These are phyloP conservation scores for Penicillium psychrosexuale DNA, from an alignment of 2,329 filamentous ascomycete genomes.

Conservation along the genomic window DNA sequence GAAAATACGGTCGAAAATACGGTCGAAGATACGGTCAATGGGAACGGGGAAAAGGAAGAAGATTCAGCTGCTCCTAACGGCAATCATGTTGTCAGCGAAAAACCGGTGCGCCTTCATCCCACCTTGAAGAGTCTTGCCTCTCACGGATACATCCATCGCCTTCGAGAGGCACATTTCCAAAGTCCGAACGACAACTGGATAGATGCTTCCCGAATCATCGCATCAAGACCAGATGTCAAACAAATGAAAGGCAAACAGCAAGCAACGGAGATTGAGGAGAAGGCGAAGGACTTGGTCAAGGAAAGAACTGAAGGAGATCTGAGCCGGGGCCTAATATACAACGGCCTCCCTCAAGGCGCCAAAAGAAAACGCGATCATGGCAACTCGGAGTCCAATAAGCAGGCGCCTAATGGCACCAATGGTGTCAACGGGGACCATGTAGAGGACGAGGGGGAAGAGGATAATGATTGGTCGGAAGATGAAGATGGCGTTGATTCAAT, in stretches of 20 bases:
- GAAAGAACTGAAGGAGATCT: conserved; percentile 39
- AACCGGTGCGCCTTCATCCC: conserved; percentile 32
- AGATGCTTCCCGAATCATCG: conserved; percentile 37
- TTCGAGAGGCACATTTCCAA: conserved; percentile 42
- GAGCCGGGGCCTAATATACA: conserved; percentile 30
- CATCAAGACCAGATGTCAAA: conserved; percentile 30
- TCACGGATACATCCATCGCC: conserved; percentile 42
- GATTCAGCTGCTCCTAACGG: conserved; percentile 35
- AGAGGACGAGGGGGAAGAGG: conserved; percentile 27
- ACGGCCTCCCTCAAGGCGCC: conserved; percentile 33
- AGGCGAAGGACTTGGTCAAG: conserved; percentile 29
- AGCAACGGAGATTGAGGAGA: conserved; percentile 32
- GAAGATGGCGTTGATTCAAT: conserved; percentile 34
- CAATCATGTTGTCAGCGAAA: conserved; percentile 19
- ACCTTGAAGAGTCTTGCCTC: conserved; percentile 40
- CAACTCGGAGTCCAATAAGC: conserved; percentile 15
- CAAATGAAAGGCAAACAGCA: conserved; percentile 40
- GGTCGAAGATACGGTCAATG: neutral
- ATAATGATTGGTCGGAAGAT: conserved; percentile 39
- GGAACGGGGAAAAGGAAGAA: conserved; percentile 37
- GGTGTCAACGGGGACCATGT: conserved; percentile 30
- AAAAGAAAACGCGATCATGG: conserved; percentile 32
- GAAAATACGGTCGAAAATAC: conserved; percentile 19
- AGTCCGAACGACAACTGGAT: conserved; percentile 40
- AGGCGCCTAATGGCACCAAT: conserved; percentile 22